Conservation (phyloP, 352 stramenopile genomes). For the Globisporangium parvum region DNA sequence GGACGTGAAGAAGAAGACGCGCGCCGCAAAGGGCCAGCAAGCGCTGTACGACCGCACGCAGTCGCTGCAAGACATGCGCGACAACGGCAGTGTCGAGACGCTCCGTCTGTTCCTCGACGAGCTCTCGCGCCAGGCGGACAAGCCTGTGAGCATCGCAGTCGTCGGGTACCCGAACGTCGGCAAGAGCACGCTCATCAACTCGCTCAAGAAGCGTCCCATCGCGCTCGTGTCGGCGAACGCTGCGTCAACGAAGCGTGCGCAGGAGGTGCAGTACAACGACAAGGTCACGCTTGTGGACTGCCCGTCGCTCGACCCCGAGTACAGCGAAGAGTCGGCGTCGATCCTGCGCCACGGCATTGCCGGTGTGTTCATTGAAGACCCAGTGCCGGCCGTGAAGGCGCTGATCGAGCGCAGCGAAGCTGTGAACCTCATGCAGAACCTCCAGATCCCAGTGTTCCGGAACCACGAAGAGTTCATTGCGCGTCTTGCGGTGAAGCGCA, state of each 20-base stretch:
- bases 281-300: conserved; percentile 96
- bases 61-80: conserved; percentile 54
- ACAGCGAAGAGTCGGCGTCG: conserved; percentile 77
- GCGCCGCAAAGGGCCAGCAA: conserved; percentile 51
- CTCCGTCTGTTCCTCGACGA: conserved; percentile 96
- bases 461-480: conserved; percentile 92
- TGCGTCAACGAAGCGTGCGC: conserved; percentile 65
- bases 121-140: conserved; percentile 84
- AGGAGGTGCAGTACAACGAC: conserved; percentile 95
- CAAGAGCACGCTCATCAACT: conserved; percentile 95
- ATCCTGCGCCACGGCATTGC: conserved; percentile 95
- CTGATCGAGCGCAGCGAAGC: conserved; percentile 89
- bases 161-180: conserved; percentile 97
- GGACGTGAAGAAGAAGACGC: conserved; percentile 87
- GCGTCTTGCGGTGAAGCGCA: conserved; percentile 92
- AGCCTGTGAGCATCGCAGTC: conserved; percentile 89
- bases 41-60: conserved; percentile 69
- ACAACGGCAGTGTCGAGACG: conserved; percentile 81
- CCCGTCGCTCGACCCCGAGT: conserved; percentile 95
- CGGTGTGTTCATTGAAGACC: conserved; percentile 92
- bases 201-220: conserved; percentile 83
- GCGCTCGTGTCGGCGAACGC: conserved; percentile 41
- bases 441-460: conserved; percentile 93
- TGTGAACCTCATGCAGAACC: conserved; percentile 94
- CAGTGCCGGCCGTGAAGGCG: conserved; percentile 88